phyloP scores from a whole-genome alignment of 2,329 filamentous ascomycete genomes.

The Annulohypoxylon truncatum region DNA sequence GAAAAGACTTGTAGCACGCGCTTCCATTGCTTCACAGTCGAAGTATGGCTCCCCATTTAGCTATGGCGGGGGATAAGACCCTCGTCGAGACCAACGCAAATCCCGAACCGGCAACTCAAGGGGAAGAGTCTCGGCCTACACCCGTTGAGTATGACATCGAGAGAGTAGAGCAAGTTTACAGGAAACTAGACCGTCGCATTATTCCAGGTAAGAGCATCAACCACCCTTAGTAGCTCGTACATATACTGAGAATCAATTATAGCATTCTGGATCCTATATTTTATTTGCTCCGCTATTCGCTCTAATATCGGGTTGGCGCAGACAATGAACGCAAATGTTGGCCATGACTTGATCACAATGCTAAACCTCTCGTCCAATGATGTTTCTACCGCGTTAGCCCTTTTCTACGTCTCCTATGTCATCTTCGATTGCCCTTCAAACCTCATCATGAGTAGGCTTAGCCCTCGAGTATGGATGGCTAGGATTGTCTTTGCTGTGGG shows the following conservation, averaged over 20 bases:
- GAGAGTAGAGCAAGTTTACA: constrained; percentile 67
- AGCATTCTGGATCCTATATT: constrained; percentile 92
- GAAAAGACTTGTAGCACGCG: constrained; percentile 63
- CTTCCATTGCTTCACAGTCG: constrained; percentile 63
- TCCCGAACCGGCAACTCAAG: constrained; percentile 32
- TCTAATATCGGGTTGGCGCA: constrained; percentile 95
- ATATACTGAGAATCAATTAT: constrained; percentile 17
- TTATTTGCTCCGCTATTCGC: constrained; percentile 89
- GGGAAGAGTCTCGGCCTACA: constrained; percentile 34
- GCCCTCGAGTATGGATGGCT: constrained; percentile 91
- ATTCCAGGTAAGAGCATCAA: constrained; percentile 61
- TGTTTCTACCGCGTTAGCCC: constrained; percentile 83
- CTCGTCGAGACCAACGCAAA: constrained; percentile 36
- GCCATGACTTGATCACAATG: constrained; percentile 80
- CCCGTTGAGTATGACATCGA: constrained; percentile 58
- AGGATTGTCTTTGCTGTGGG: constrained; percentile 90
- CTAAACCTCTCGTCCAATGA: constrained; percentile 78
- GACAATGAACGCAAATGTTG: constrained; percentile 81
- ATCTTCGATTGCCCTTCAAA: constrained; percentile 91
- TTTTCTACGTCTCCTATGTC: constrained; percentile 95
- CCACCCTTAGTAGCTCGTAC: neutral
- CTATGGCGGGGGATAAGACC: constrained; percentile 51
- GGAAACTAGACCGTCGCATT: constrained; percentile 68
- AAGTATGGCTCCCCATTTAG: constrained; percentile 58
- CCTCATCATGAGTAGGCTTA: constrained; percentile 85